These are phyloP conservation scores for Eruca vesicaria DNA, from an alignment of 441 rosid species.

Conservation along the genomic window DNA sequence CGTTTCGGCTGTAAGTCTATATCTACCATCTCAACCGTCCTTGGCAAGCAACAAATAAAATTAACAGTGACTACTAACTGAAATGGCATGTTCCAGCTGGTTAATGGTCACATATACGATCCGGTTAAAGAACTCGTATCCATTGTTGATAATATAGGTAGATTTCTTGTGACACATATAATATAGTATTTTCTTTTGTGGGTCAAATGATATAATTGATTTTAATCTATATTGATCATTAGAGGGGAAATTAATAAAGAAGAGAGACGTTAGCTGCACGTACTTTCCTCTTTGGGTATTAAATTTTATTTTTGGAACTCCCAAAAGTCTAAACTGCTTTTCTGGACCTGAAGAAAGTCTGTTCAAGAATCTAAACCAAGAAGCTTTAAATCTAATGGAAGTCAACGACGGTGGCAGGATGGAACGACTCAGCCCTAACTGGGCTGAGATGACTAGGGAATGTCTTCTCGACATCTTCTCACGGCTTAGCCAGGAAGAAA, in stretches of 20 bases:
- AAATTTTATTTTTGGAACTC: not conserved
- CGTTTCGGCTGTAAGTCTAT: too few species aligned
- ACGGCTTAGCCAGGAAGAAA: constrained; percentile 56
- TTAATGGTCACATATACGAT: too few species aligned
- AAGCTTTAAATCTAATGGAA: not conserved
- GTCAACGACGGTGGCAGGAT: not conserved
- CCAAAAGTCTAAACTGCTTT: not conserved
- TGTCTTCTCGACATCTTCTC: constrained; percentile 67
- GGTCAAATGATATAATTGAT: not conserved
- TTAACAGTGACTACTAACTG: too few species aligned
- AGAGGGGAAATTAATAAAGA: not conserved
- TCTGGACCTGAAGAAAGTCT: not conserved
- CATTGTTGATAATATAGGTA: not conserved
- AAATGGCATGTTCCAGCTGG: too few species aligned
- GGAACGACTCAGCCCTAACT: constrained; percentile 33
- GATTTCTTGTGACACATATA: not conserved
- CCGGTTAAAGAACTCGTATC: too few species aligned
- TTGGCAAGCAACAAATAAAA: too few species aligned
- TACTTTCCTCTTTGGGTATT: not conserved
- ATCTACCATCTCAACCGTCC: too few species aligned
- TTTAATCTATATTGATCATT: not conserved
- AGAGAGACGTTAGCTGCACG: not conserved
- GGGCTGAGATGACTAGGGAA: constrained; percentile 72
- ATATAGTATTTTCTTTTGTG: not conserved
- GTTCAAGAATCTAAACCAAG: not conserved